Evolutionary conservation across 176 grass and related monocot genomes (phyloP).

Genomic region (Raddia distichophylla): DNA sequence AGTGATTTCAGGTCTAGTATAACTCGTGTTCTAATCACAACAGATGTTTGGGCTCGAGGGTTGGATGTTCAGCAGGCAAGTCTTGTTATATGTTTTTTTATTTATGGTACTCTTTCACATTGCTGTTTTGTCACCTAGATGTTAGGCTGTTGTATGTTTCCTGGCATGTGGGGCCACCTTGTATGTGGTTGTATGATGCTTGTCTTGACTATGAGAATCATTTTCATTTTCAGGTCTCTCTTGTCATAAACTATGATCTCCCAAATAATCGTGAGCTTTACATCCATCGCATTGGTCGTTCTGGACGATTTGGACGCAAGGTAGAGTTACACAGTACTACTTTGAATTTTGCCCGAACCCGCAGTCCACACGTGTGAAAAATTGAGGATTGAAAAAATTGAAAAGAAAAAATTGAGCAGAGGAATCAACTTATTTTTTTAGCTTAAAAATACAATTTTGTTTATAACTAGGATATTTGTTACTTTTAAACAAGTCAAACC

Average conservation of each 20-base stretch:
- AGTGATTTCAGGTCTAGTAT: slow-evolving; percentile 67
- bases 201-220: too few species aligned
- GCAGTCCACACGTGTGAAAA: too few species aligned
- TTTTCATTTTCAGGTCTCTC: too few species aligned
- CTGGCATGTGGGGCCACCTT: neutral
- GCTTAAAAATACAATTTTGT: too few species aligned
- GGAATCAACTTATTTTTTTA: too few species aligned
- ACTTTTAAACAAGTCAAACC: too few species aligned
- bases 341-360: too few species aligned
- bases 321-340: slow-evolving; percentile 40
- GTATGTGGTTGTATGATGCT: too few species aligned
- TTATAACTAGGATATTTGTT: too few species aligned
- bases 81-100: neutral
- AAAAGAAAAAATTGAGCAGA: too few species aligned
- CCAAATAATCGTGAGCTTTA: slow-evolving; percentile 98
- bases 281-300: slow-evolving; percentile 96
- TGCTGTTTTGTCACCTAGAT: neutral
- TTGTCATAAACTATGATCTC: slow-evolving; percentile 96
- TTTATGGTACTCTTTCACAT: neutral
- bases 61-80: slow-evolving; percentile 94
- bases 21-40: slow-evolving; percentile 88
- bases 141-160: neutral
- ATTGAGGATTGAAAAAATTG: too few species aligned
- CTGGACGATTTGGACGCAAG: slow-evolving; percentile 96
- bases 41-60: slow-evolving; percentile 90